phyloP scores from a whole-genome alignment of 345 rosid genomes.

The Pelargonium nanum region DNA sequence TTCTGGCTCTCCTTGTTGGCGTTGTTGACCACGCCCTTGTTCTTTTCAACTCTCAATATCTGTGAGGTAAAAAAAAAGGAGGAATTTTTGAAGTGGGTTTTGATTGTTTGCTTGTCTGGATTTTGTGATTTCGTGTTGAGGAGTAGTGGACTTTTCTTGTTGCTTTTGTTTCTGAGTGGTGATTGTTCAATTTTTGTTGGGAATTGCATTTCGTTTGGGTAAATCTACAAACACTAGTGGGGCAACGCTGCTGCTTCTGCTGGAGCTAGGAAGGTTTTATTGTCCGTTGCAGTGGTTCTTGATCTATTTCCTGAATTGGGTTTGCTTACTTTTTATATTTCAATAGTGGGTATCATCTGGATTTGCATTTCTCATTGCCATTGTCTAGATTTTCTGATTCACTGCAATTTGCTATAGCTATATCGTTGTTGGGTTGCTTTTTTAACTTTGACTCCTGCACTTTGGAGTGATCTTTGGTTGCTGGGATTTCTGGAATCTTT shows the following conservation, averaged over 20 bases:
- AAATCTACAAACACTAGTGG: not conserved
- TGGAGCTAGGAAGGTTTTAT: not conserved
- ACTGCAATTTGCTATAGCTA: not conserved
- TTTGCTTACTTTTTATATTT: not conserved
- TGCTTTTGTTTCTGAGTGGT: too few species aligned
- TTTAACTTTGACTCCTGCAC: not conserved
- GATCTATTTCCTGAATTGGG: not conserved
- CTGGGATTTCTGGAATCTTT: conserved; percentile 1
- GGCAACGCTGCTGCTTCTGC: not conserved
- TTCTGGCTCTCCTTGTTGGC: too few species aligned
- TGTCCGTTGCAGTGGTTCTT: not conserved
- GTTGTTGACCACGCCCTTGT: too few species aligned
- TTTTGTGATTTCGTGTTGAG: too few species aligned
- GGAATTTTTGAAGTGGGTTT: not conserved
- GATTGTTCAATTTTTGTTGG: too few species aligned
- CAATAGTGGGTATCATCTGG: not conserved
- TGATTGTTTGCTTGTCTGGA: not conserved
- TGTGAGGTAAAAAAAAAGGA: too few species aligned
- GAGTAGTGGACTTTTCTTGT: too few species aligned
- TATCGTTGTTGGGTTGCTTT: not conserved
- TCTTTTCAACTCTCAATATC: too few species aligned
- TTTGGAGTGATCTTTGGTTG: not conserved
- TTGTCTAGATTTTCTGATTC: not conserved
- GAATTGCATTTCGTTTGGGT: not conserved
- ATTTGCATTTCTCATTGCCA: not conserved